phyloP scores from a whole-genome alignment of 2,329 filamentous ascomycete genomes.

The Metarhizium guizhouense region DNA sequence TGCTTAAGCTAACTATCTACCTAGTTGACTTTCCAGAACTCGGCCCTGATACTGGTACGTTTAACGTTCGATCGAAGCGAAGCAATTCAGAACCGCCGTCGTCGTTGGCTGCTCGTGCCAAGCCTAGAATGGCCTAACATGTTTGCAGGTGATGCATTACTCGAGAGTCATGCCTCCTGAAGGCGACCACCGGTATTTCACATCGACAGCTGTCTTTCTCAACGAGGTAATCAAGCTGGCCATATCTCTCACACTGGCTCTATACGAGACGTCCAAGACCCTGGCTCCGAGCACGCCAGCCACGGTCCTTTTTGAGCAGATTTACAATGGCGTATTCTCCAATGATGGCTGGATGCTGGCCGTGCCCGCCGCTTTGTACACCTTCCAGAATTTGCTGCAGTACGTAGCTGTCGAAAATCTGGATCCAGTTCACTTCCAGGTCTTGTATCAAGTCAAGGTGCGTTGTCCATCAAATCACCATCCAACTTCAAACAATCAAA shows the following conservation, averaged over 20 bases:
- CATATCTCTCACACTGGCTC: conserved; percentile 75
- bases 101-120: not conserved
- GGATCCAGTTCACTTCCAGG: conserved; percentile 86
- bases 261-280: conserved; percentile 76
- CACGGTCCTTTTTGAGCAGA: conserved; percentile 69
- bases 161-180: conserved; percentile 84
- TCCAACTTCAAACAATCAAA: not conserved
- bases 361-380: conserved; percentile 81
- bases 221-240: conserved; percentile 87
- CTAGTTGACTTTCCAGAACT: conserved; percentile 68
- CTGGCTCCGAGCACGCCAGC: conserved; percentile 71
- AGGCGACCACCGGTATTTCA: conserved; percentile 79
- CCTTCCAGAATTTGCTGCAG: conserved; percentile 85
- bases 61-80: not conserved
- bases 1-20: conserved; percentile 9
- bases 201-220: conserved; percentile 88
- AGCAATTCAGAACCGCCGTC: not conserved
- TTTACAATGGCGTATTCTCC: conserved; percentile 74
- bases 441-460: conserved; percentile 84
- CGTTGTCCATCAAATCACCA: conserved; percentile 2
- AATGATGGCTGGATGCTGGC: conserved; percentile 93
- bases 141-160: conserved; percentile 75
- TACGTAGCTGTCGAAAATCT: conserved; percentile 88
- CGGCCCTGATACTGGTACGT: conserved; percentile 62
- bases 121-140: not conserved